These are phyloP conservation scores for Linaria vulgaris DNA, from an alignment of 257 asterid genomes.

Conservation along the genomic window DNA sequence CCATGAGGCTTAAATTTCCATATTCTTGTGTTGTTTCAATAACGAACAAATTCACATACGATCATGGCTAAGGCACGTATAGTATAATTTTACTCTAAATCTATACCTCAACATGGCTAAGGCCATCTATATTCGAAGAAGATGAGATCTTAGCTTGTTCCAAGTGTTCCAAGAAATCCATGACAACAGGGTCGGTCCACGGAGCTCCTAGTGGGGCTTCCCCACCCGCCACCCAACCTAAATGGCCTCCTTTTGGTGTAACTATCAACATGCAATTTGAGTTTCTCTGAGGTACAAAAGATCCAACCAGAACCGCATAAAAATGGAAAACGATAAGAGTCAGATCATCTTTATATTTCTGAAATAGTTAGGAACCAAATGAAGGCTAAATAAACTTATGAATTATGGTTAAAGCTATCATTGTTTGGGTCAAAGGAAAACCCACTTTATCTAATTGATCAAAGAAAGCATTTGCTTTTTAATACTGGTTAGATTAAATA, in stretches of 20 bases:
- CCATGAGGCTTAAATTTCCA: neutral
- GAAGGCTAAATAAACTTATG: neutral
- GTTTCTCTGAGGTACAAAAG: constrained; percentile 55
- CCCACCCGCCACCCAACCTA: constrained; percentile 96
- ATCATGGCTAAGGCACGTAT: neutral
- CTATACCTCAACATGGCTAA: constrained; percentile 36
- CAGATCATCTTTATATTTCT: constrained; percentile 9
- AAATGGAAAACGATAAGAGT: neutral
- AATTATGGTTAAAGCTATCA: no score
- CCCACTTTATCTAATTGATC: no score
- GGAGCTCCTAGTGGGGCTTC: constrained; percentile 87
- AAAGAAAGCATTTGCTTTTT: no score
- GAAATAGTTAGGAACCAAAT: constrained; percentile 10
- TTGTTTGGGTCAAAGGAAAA: no score
- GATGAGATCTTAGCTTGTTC: constrained; percentile 34
- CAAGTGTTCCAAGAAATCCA: constrained; percentile 83
- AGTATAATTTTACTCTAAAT: neutral
- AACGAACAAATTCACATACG: neutral
- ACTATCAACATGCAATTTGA: constrained; percentile 75
- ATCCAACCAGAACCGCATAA: neutral
- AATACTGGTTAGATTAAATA: no score
- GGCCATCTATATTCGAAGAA: constrained; percentile 21
- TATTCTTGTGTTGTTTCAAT: neutral
- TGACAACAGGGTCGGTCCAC: constrained; percentile 85
- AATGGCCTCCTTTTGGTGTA: constrained; percentile 94